A percentile compares a stretch with the other conserved stretches of the same genome.
Conservation (phyloP, 169 alveolate species). For the Perkinsus olseni region DNA sequence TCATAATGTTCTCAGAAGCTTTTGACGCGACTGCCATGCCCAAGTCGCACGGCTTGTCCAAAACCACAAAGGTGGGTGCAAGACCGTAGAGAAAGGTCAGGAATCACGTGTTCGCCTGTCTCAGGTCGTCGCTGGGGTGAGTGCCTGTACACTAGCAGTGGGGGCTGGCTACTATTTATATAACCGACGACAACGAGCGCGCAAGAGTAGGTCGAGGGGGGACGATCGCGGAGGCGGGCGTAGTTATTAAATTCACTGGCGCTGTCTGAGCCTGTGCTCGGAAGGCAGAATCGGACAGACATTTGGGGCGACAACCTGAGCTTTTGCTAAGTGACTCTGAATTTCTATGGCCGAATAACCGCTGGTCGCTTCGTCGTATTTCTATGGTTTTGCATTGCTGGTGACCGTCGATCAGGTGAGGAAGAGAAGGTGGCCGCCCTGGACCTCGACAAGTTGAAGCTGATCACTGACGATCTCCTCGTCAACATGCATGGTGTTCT, state of each 20-base stretch:
- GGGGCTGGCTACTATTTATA: neutral
- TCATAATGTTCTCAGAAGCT: neutral
- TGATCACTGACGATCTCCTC: neutral
- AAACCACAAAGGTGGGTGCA: neutral
- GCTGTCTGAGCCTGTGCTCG: too few relatives aligned
- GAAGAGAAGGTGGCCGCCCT: neutral
- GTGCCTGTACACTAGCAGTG: neutral
- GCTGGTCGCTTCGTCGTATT: too few relatives aligned
- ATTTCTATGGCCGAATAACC: too few relatives aligned
- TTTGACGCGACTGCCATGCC: neutral
- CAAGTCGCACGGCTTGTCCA: neutral
- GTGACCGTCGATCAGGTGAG: neutral
- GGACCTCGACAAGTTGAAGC: neutral
- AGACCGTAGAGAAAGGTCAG: neutral
- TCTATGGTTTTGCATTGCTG: too few relatives aligned
- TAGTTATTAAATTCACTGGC: too few relatives aligned
- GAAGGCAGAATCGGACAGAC: neutral
- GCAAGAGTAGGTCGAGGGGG: neutral
- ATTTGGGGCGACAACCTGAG: too few relatives aligned
- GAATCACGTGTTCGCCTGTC: neutral
- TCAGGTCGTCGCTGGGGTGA: neutral
- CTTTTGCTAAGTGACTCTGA: too few relatives aligned
- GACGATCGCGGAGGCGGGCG: neutral
- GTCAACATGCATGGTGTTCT: neutral
- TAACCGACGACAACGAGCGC: neutral